Evolutionary conservation across 345 rosid species (phyloP).

Genomic region (Ailanthus altissimus): DNA sequence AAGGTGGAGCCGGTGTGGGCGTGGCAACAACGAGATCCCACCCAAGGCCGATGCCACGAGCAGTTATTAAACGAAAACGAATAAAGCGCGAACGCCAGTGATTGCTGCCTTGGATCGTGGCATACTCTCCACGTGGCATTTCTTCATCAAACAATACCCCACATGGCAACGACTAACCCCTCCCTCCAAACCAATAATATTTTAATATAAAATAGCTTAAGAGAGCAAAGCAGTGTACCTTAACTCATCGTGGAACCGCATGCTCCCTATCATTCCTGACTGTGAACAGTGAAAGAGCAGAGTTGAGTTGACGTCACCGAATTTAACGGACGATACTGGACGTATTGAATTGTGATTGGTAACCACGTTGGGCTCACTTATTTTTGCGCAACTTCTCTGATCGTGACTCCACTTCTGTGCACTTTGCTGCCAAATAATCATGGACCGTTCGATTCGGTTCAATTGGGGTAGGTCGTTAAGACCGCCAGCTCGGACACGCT

Average conservation of each 20-base stretch:
- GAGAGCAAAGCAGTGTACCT: not conserved
- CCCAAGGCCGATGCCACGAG: conserved; percentile 25
- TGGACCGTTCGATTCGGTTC: conserved; percentile 28
- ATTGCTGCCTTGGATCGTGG: conserved; percentile 23
- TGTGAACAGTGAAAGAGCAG: not conserved
- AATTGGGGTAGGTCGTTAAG: not conserved
- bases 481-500: conserved; percentile 26
- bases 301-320: conserved; percentile 9
- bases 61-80: conserved; percentile 18
- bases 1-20: conserved; percentile 16
- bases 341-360: conserved; percentile 4
- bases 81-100: conserved; percentile 13
- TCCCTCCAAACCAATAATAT: no score
- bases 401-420: not conserved
- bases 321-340: not conserved
- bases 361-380: not conserved
- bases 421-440: conserved; percentile 1
- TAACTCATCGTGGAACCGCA: not conserved
- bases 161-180: not conserved
- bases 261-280: not conserved
- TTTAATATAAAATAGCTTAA: not conserved
- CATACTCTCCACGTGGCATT: conserved; percentile 23
- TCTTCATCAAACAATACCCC: not conserved
- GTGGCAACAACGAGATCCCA: conserved; percentile 30
- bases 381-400: conserved; percentile 2